These are phyloP conservation scores for Cucumis hystrix DNA, from an alignment of 306 rosid species.

Conservation along the genomic window DNA sequence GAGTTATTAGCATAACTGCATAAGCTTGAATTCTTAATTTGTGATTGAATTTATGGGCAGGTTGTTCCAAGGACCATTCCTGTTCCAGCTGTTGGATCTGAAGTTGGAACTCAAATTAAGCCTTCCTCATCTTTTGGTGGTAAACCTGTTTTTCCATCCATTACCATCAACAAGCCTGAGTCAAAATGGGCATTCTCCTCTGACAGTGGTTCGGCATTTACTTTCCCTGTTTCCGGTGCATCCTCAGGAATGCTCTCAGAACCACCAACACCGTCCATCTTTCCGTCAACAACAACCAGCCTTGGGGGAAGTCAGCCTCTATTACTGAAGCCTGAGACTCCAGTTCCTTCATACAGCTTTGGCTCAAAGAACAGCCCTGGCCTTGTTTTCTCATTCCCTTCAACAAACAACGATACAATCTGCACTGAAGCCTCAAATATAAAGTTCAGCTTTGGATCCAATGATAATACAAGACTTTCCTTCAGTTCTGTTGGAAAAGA, in stretches of 20 bases:
- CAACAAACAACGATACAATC: slow-evolving; percentile 33
- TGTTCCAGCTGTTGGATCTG: slow-evolving; percentile 9
- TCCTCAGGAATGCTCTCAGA: slow-evolving; percentile 39
- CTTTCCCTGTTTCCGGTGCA: slow-evolving; percentile 61
- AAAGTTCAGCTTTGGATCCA: slow-evolving; percentile 63
- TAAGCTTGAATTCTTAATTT: neutral
- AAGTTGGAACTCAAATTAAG: slow-evolving; percentile 18
- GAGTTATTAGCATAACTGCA: neutral
- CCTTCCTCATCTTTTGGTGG: slow-evolving; percentile 19
- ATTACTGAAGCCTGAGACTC: slow-evolving; percentile 17
- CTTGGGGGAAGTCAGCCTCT: slow-evolving; percentile 20
- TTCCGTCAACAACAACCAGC: slow-evolving; percentile 32
- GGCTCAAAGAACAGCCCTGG: slow-evolving; percentile 28
- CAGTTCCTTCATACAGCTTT: slow-evolving; percentile 40
- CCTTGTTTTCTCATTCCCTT: slow-evolving; percentile 59
- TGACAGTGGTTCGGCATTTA: slow-evolving; percentile 41
- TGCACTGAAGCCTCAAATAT: slow-evolving; percentile 26
- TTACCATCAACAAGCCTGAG: slow-evolving; percentile 43
- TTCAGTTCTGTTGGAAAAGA: slow-evolving; percentile 39
- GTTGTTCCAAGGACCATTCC: slow-evolving; percentile 20
- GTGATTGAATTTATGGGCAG: slow-evolving; percentile 22
- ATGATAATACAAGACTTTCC: slow-evolving; percentile 29
- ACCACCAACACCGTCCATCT: slow-evolving; percentile 72
- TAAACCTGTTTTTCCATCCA: slow-evolving; percentile 52
- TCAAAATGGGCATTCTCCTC: slow-evolving; percentile 46